phyloP scores from a whole-genome alignment of 176 grass and related monocot species.

The Musa troglodytarum region DNA sequence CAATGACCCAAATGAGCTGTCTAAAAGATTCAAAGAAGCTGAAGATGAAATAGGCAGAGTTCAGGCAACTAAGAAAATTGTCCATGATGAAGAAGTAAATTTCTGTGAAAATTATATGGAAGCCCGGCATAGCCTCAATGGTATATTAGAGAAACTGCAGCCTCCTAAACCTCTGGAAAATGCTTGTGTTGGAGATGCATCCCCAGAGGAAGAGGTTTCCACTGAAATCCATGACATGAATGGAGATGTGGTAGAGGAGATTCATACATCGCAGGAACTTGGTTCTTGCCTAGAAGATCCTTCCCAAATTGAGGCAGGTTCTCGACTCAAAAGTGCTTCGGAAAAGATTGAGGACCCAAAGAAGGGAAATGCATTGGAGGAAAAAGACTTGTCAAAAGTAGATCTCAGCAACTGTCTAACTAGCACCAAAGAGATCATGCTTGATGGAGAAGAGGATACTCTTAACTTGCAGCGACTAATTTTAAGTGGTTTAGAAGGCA shows the following conservation, averaged over 20 bases:
- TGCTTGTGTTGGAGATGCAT: conserved; percentile 12
- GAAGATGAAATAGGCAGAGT: conserved; percentile 56
- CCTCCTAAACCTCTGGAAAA: conserved; percentile 18
- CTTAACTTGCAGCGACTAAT: conserved; percentile 42
- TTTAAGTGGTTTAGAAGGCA: conserved; percentile 41
- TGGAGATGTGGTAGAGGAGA: background rate
- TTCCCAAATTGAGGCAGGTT: conserved; percentile 15
- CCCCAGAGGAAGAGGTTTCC: conserved; percentile 12
- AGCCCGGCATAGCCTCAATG: conserved; percentile 38
- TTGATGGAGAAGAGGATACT: conserved; percentile 21
- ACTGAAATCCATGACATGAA: background rate
- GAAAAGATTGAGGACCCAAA: background rate
- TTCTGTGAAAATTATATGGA: conserved; percentile 54
- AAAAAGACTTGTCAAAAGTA: background rate
- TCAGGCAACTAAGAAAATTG: conserved; percentile 44
- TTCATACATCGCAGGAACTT: background rate
- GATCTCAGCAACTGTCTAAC: conserved; percentile 10
- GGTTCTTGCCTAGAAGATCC: conserved; percentile 1
- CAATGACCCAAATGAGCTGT: conserved; percentile 28
- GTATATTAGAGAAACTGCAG: conserved; percentile 50
- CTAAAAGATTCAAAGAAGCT: conserved; percentile 39
- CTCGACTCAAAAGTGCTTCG: background rate
- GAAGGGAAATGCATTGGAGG: background rate
- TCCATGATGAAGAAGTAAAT: conserved; percentile 47
- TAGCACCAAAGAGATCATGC: conserved; percentile 10